phyloP scores from a whole-genome alignment of 208 protist species.

The Trypanosoma boissoni region DNA sequence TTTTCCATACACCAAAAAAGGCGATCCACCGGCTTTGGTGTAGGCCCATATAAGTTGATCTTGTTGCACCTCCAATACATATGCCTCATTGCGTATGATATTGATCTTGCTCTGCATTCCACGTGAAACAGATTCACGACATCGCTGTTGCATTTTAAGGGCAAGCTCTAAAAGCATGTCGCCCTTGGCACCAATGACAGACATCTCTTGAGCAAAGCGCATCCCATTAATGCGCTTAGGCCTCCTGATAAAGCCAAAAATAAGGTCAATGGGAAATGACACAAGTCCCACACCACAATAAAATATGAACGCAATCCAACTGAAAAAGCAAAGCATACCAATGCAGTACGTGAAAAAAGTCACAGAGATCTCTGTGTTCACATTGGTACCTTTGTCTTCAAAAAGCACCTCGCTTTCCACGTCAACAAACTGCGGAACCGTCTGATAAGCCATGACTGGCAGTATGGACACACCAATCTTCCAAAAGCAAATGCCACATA shows the following conservation, averaged over 20 bases:
- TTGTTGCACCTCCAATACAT: constrained; percentile 29
- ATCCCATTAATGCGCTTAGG: constrained; percentile 51
- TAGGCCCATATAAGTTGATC: constrained; percentile 27
- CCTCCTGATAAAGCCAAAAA: constrained; percentile 47
- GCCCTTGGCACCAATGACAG: constrained; percentile 27
- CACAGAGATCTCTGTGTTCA: constrained; percentile 39
- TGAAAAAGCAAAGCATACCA: constrained; percentile 74
- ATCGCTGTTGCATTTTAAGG: constrained; percentile 8
- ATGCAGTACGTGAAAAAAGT: constrained; percentile 80
- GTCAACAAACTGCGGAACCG: constrained; percentile 29
- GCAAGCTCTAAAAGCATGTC: constrained; percentile 40
- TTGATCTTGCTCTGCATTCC: constrained; percentile 25
- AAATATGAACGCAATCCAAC: constrained; percentile 90
- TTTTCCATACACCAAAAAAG: constrained; percentile 25
- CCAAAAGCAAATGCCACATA: constrained; percentile 53
- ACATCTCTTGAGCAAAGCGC: constrained; percentile 69
- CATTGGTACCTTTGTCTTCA: constrained; percentile 17
- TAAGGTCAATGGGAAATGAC: constrained; percentile 90
- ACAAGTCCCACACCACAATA: constrained; percentile 93
- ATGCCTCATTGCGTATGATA: constrained; percentile 28
- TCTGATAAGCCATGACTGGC: constrained; percentile 34
- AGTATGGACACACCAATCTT: constrained; percentile 49
- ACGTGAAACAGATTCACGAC: background rate
- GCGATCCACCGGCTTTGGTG: constrained; percentile 22
- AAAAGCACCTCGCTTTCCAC: constrained; percentile 13